Evolutionary conservation across 805 yeast species (phyloP).

Genomic region (Barnettozyma californica): DNA sequence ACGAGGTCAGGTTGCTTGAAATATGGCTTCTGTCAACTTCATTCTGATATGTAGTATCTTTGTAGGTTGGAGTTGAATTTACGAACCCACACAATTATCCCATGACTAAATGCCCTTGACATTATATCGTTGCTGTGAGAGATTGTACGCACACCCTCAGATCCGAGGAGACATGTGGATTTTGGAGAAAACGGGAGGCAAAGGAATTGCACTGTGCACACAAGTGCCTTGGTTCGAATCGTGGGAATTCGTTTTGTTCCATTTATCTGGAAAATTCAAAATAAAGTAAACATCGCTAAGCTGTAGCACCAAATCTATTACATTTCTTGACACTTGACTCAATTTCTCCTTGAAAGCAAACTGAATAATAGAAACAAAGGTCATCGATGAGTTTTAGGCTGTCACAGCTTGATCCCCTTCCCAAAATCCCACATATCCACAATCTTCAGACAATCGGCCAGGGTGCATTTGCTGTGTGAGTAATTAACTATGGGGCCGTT

Average conservation of each 20-base stretch:
- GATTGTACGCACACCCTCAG: conserved; percentile 5
- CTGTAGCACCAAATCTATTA: too few relatives aligned
- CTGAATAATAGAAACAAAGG: not conserved
- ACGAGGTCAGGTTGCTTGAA: not conserved
- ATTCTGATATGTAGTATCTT: conserved; percentile 5
- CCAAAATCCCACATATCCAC: conserved; percentile 40
- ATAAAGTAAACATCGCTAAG: not conserved
- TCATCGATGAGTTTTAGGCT: conserved; percentile 26
- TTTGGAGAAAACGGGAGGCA: too few relatives aligned
- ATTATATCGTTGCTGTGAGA: conserved; percentile 5
- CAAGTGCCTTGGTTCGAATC: not conserved
- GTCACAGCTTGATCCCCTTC: conserved; percentile 44
- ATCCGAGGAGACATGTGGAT: conserved; percentile 1
- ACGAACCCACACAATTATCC: not conserved
- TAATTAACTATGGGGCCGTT: not conserved
- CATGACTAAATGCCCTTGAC: not conserved
- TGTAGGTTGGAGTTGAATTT: conserved; percentile 23
- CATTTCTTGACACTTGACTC: too few relatives aligned
- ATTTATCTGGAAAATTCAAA: not conserved
- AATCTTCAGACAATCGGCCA: conserved; percentile 55
- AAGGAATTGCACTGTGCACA: too few relatives aligned
- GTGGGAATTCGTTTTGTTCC: not conserved
- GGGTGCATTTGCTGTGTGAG: conserved; percentile 60
- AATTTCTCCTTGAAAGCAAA: too few relatives aligned
- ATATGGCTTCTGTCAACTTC: not conserved